A percentile compares a stretch with the other conserved stretches of the same genome.
Conservation (phyloP, 345 rosid species). For the Populus ilicifolia region DNA sequence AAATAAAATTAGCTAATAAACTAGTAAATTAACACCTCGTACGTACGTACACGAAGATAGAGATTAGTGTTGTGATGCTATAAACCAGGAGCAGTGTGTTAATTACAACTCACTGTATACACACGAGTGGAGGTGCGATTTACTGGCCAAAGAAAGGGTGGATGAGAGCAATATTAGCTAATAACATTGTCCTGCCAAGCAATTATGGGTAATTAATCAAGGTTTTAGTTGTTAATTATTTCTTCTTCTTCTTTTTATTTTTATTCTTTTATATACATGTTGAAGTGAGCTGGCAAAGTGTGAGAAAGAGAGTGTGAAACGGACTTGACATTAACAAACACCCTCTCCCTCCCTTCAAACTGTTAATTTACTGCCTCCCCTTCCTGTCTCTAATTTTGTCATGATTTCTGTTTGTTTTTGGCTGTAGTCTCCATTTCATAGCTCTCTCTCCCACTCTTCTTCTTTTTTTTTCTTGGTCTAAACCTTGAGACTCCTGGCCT, state of each 20-base stretch:
- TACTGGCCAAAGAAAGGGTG: conserved; percentile 16
- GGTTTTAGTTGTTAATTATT: not conserved
- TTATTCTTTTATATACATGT: not conserved
- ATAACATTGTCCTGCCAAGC: not conserved
- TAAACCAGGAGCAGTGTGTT: not conserved
- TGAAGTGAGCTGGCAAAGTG: conserved; percentile 61
- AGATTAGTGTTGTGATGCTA: not conserved
- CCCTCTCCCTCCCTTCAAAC: conserved; percentile 11
- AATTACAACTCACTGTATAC: not conserved
- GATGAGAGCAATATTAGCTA: not conserved
- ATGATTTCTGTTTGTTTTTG: conserved; percentile 27
- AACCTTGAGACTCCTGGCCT: not conserved
- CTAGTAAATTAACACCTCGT: not conserved
- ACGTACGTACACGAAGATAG: not conserved
- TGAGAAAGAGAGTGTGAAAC: conserved; percentile 75
- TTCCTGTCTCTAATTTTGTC: conserved; percentile 36
- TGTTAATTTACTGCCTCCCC: conserved; percentile 7
- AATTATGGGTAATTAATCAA: not conserved
- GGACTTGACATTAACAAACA: conserved; percentile 39
- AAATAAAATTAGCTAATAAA: too few species aligned
- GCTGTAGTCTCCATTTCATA: too few species aligned
- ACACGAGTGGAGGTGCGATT: conserved; percentile 21
- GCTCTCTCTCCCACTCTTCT: too few species aligned
- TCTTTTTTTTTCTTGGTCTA: not conserved
- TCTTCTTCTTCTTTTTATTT: not conserved